Evolutionary conservation across 208 protist genomes (phyloP), one percentile per base, ranked within the genome.

Genomic region (Leishmania guyanensis): DNA sequence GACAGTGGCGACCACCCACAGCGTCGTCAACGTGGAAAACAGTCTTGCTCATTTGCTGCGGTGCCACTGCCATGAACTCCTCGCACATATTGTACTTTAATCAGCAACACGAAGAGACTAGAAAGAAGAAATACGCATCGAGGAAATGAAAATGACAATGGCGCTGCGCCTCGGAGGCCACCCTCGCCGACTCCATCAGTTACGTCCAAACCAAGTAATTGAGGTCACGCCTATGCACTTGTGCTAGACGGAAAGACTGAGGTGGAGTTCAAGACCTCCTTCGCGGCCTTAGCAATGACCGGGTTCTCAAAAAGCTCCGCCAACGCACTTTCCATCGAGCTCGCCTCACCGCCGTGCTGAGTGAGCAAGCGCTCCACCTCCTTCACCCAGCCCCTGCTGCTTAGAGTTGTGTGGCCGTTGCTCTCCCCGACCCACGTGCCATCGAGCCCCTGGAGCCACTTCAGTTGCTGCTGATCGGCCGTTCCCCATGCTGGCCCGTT

Each of bases 301-400:
- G 87, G 76, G 70, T 92, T 87, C 68, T 76, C 75, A 60, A 95
- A 91, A 16, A 95, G 85, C 73, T 87, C 82, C 53, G 88, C 69
- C 69, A 95, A 84, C 56, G 82, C 87, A 2, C 80, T 68, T 33
- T 90, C 78, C 66, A 94, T 81, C n/a, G 70, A 65, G 20, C 62
- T 83, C 14, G 66, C 46, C 22, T 78, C 83, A 65, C 79, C 50
- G 16, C 70, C 48, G 43, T 79, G 46, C 60, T 81, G 50, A 3
- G 50, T 64, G 26, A 89, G 83, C 43, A 88, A 74, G 58, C 73
- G 78, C 58, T 81, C 78, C 64, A 89, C 65, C 58, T 79, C 72
- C 64, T 78, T 53, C 43, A 65, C 71, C 12, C 78, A 75, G 26
- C 50, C 79, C 54, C 43, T 48, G 51, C 29, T 80, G 68, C 69